Percentiles rank a stretch among this genome's conserved stretches.
Evolutionary conservation across 2,329 filamentous ascomycete species (phyloP).

Genomic region (Nemania diffusa): DNA sequence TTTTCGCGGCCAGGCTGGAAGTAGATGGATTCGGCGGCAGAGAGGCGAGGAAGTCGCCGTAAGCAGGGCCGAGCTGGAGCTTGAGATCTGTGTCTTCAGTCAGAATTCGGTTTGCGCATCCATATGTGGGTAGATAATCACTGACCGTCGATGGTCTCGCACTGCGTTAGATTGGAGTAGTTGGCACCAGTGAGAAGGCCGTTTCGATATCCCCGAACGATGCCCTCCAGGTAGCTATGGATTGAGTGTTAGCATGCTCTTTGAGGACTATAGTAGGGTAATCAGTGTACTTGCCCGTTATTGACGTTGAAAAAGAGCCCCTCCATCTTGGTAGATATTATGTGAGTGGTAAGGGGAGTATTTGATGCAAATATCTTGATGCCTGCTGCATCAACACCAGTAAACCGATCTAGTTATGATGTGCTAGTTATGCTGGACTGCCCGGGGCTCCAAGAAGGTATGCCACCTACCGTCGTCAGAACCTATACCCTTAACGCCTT

Average conservation of each 20-base stretch:
- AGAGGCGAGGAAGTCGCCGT: conserved; percentile 94
- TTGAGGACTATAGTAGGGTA: conserved; percentile 25
- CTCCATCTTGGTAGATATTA: conserved; percentile 72
- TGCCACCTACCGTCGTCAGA: no score
- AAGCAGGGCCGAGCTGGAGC: conserved; percentile 94
- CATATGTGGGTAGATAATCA: conserved; percentile 13
- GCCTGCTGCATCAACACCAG: conserved; percentile 39
- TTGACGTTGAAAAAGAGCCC: conserved; percentile 94
- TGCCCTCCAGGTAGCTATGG: conserved; percentile 92
- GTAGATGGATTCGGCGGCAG: conserved; percentile 97
- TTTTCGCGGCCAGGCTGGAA: conserved; percentile 91
- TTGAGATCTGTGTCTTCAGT: conserved; percentile 78
- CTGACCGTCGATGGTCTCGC: conserved; percentile 94
- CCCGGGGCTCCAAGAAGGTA: conserved; percentile 18
- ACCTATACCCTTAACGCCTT: no score
- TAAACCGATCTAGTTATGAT: conserved; percentile 15
- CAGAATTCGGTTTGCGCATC: not conserved
- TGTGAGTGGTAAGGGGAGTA: conserved; percentile 36
- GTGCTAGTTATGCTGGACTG: not conserved
- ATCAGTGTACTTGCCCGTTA: conserved; percentile 73
- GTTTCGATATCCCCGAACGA: conserved; percentile 97
- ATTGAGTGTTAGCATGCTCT: conserved; percentile 21
- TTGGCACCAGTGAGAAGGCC: conserved; percentile 87
- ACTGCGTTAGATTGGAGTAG: conserved; percentile 96
- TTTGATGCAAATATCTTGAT: conserved; percentile 37